phyloP scores from a whole-genome alignment of 176 grass and related monocot species.

The Saccharum officinarum region DNA sequence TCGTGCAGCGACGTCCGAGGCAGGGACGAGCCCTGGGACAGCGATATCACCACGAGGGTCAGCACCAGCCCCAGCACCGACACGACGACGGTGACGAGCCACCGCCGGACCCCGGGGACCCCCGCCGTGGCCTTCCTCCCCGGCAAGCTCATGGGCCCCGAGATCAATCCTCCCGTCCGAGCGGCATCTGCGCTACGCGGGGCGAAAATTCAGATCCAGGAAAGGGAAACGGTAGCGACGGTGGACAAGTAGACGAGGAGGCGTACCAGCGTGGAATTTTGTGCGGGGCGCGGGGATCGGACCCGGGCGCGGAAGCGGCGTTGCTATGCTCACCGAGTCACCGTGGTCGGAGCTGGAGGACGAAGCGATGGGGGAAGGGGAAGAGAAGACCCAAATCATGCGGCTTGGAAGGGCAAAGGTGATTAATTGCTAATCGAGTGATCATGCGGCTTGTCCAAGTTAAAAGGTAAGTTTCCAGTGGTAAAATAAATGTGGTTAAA shows the following conservation, averaged over 20 bases:
- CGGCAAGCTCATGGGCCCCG: slow-evolving; percentile 33
- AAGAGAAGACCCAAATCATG: not conserved
- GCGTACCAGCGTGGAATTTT: not conserved
- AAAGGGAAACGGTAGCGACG: not conserved
- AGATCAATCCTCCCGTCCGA: slow-evolving; percentile 1
- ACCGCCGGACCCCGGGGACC: slow-evolving; percentile 37
- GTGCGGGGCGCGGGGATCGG: not conserved
- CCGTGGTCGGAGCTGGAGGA: not conserved
- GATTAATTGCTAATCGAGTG: not conserved
- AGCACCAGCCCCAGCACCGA: slow-evolving; percentile 52
- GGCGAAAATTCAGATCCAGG: slow-evolving; percentile 26
- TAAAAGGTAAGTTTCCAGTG: not conserved
- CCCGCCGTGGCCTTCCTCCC: slow-evolving; percentile 40
- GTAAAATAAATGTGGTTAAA: not conserved
- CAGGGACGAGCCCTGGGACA: slow-evolving; percentile 49
- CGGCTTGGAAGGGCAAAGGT: not conserved
- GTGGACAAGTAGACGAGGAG: not conserved
- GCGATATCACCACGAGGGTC: slow-evolving; percentile 58
- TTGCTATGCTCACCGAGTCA: not conserved
- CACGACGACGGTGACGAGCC: slow-evolving; percentile 47
- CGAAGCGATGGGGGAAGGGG: not conserved
- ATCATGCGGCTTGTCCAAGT: not conserved
- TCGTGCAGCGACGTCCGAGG: slow-evolving; percentile 41
- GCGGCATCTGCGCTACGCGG: not conserved
- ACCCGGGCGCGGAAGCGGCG: not conserved